Base-by-base conservation (phyloP, 257 asterid species). In the Solanum gracilifrons region DNA sequence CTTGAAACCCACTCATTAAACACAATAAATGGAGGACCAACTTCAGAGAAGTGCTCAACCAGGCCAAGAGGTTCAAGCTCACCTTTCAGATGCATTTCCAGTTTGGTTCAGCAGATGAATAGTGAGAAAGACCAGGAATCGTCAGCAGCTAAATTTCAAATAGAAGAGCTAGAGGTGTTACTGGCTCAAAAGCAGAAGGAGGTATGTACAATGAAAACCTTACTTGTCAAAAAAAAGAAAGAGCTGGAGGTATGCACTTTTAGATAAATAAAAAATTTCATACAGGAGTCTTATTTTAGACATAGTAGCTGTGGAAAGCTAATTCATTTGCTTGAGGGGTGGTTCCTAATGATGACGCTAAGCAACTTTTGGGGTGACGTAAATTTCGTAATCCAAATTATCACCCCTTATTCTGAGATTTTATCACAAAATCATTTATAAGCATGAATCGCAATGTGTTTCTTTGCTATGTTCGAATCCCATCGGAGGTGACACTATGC, bases 31-130 rank as follows among this genome's bases (percentile, higher is more conserved):
- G 92, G 87, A 79, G 95, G 88, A 46, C 84, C 93, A 85, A 87
- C 91, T 66, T 43, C 88, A 87, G 99, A 95, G 87, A 95, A 93
- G 91, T 79, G 32, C 87, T 88, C 92, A 88, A 89, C 92, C 89
- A 93, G 91, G 93, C 79, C 93, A 84, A 94, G 98, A 91, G 98
- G 99, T 85, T 96, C 97, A 41, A 90, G 97, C 89, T 96, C 99
- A 69, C 99, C 99, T 58, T 96, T 96, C 93, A 95, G 94, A 93
- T 96, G 98, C 95, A 95, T 95, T 62, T 86, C 95, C 89, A 94
- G 93, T 88, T 84, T 96, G 87, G 96, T 96, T 91, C 99, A 94
- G 89, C 99, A 95, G 83, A 93, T 94, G 97, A 94, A 96, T 90
- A 92, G 89, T 89, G 99, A 96, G 92, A 96, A 93, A 91, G 97